These are phyloP conservation scores for Chaetomium globosum DNA, from an alignment of 2,329 filamentous ascomycete genomes.

Conservation along the genomic window DNA sequence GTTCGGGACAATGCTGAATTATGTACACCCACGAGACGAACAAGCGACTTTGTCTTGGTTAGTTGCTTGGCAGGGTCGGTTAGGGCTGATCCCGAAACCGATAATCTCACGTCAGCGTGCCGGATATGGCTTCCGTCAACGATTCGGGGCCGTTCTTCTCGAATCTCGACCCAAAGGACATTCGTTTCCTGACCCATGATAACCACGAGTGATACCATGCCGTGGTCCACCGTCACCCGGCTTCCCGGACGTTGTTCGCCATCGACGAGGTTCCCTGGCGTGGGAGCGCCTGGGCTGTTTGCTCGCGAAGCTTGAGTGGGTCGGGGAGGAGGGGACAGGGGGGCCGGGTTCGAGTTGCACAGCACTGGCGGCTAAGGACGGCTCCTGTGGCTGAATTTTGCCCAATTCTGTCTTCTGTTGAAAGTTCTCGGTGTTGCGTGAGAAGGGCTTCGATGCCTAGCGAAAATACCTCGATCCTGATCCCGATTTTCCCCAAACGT, in stretches of 20 bases:
- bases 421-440: not conserved
- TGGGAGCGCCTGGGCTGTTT: not conserved
- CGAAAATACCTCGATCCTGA: not conserved
- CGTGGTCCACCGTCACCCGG: too few species aligned
- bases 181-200: not conserved
- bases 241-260: too few species aligned
- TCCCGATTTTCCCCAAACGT: not conserved
- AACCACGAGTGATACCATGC: not conserved
- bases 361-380: too few species aligned
- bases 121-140: not conserved
- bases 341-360: too few species aligned
- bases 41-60: not conserved
- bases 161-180: not conserved
- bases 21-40: not conserved
- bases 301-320: not conserved
- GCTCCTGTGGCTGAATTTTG: too few species aligned
- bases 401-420: not conserved
- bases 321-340: not conserved
- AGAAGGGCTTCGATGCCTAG: not conserved
- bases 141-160: not conserved
- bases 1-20: not conserved
- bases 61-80: not conserved
- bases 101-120: constrained; percentile 4
- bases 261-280: too few species aligned
- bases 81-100: not conserved